Evolutionary conservation across 352 stramenopile species (phyloP).

Genomic region (Globisporangium apiculatum): DNA sequence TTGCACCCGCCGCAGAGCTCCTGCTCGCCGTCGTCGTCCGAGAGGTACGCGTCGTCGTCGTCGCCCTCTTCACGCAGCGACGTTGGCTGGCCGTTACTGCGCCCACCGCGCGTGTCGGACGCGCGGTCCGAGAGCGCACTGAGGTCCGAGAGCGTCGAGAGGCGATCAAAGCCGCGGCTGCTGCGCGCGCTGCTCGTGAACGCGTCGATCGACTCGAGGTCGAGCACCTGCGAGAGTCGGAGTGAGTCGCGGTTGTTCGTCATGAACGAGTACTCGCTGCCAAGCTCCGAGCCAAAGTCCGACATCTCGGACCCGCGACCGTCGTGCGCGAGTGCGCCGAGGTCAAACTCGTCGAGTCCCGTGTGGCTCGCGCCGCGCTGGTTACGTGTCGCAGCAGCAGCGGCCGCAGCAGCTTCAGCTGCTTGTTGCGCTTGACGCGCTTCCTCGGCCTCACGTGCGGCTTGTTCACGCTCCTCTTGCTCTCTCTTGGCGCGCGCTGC

Average conservation of each 20-base stretch:
- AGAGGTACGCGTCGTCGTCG: conserved; percentile 38
- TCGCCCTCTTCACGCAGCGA: conserved; percentile 15
- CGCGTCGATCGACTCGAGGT: conserved; percentile 52
- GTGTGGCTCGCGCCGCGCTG: conserved; percentile 25
- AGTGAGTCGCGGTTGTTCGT: conserved; percentile 59
- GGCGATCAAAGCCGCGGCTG: conserved; percentile 20
- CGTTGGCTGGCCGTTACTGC: conserved; percentile 3
- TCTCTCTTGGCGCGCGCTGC: conserved; percentile 34
- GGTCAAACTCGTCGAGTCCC: conserved; percentile 67
- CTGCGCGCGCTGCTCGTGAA: conserved; percentile 23
- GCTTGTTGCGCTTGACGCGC: conserved; percentile 13
- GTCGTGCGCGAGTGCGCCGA: conserved; percentile 33
- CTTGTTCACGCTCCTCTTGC: conserved; percentile 34
- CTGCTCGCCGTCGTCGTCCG: conserved; percentile 62
- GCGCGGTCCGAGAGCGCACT: conserved; percentile 42
- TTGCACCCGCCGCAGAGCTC: conserved; percentile 67
- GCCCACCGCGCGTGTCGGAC: conserved; percentile 11
- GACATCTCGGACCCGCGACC: conserved; percentile 55
- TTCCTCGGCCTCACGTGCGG: conserved; percentile 17
- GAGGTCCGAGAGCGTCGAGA: conserved; percentile 46
- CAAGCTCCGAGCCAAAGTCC: conserved; percentile 51
- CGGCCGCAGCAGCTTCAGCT: conserved; percentile 21
- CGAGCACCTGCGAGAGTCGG: conserved; percentile 71
- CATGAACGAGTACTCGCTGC: conserved; percentile 53
- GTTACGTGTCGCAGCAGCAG: conserved; percentile 19